Evolutionary conservation across 305 asterid genomes (phyloP), one percentile per base, ranked within the genome.

Genomic region (Withania somnifera): DNA sequence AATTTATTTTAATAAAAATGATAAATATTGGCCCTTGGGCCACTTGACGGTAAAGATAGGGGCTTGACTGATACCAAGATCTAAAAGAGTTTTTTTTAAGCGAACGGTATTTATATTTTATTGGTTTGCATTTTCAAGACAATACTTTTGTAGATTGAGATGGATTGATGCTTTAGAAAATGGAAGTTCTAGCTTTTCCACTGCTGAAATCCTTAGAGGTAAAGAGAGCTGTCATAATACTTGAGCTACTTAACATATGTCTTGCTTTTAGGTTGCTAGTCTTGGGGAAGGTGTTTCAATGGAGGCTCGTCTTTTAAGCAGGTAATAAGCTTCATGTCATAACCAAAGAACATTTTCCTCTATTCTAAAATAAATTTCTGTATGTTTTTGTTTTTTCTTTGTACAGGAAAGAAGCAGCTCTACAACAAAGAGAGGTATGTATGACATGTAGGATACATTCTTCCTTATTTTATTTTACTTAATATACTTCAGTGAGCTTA

Each of bases 261-360:
- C 51, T 53, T 77, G 32, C 13, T 53, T 77, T 81, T 86, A 95
- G 99, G 89, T 94, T 88, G 97, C 98, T 77, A 92, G 88, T 80
- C 90, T 95, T 51, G 99, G 99, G 78, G 97, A 95, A 78, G 99
- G 98, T 45, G 95, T 91, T 76, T 91, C 98, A 20, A 80, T 95
- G 84, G 99, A 95, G 90, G 90, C 98, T 84, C 97, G 98, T 83
- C 95, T 94, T 53, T 85, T 94, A 90, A 93, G 91, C 97, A 94
- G 97, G 98, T 87, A 89, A 89, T 87, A 89, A 89, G 87, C 68
- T 71, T 63, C 36, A 73, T 26, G 6, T 58, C 24, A 73, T 20
- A 24, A 30, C 3, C 40, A 15, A 30, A 19, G 5, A 2, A 87
- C 20, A 6, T 28, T n/a, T 52, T 32, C 58, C 69, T 64, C 50